Conservation (phyloP, 805 yeast genomes). For the Barnettozyma siamensis region DNA sequence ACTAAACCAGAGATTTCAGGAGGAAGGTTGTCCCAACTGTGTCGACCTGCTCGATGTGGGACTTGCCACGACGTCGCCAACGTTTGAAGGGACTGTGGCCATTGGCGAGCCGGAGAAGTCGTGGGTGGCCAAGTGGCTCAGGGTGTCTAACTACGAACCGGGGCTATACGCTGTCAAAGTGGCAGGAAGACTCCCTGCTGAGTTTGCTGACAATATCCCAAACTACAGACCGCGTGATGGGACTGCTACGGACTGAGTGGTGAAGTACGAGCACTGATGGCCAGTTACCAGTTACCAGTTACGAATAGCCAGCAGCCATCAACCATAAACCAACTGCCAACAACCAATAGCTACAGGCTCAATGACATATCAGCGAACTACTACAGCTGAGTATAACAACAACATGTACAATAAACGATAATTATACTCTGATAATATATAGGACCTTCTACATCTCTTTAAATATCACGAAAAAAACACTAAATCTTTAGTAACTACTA, state of each 20-base stretch:
- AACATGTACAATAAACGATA: too few relatives aligned
- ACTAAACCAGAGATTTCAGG: conserved; percentile 55
- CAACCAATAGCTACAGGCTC: too few relatives aligned
- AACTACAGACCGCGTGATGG: conserved; percentile 96
- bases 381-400: too few relatives aligned
- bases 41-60: conserved; percentile 84
- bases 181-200: conserved; percentile 86
- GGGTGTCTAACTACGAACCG: conserved; percentile 81
- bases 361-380: too few relatives aligned
- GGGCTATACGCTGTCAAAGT: conserved; percentile 94
- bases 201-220: conserved; percentile 66
- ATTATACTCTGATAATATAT: too few relatives aligned
- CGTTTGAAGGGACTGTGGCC: conserved; percentile 93
- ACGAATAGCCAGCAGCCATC: too few relatives aligned
- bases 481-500: too few relatives aligned
- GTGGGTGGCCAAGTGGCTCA: conserved; percentile 96
- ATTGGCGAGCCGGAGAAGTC: conserved; percentile 77
- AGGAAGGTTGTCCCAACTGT: conserved; percentile 94
- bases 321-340: too few relatives aligned
- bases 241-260: conserved; percentile 51
- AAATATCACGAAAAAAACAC: too few relatives aligned
- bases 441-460: too few relatives aligned
- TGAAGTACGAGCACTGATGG: too few relatives aligned
- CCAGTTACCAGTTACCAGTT: too few relatives aligned
- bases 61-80: conserved; percentile 86